phyloP scores from a whole-genome alignment of 23 red algal genomes.

The Pyropia yezoensis region DNA sequence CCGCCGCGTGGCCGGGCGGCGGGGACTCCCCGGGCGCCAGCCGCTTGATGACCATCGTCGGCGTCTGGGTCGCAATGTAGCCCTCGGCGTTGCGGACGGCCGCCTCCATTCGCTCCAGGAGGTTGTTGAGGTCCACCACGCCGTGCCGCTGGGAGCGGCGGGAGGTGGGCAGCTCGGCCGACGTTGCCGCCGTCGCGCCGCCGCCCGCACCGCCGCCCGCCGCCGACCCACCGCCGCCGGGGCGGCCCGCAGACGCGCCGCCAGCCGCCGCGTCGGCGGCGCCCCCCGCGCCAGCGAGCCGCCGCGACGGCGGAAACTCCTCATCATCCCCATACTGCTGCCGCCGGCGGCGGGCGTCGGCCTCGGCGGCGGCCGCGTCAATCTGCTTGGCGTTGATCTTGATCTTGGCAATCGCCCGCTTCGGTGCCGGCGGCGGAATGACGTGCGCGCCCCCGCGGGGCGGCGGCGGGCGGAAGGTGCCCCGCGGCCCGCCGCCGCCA shows the following conservation, averaged over 20 bases:
- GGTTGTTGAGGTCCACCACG: slow-evolving; percentile 45
- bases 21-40: slow-evolving; percentile 40
- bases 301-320: slow-evolving; percentile 11
- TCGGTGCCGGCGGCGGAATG: slow-evolving; percentile 3
- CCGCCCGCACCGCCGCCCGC: neutral
- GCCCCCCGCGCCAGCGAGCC: no score
- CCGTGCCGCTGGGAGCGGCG: slow-evolving; percentile 41
- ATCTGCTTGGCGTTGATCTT: slow-evolving; percentile 64
- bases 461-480: neutral
- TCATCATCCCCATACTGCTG: slow-evolving; percentile 67
- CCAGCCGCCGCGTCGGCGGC: neutral
- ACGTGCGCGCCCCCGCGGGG: no score
- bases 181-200: neutral
- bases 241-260: neutral
- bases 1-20: slow-evolving; percentile 22
- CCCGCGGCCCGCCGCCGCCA: no score
- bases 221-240: no score
- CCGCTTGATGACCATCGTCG: slow-evolving; percentile 22
- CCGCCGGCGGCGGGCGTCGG: slow-evolving; percentile 39
- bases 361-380: slow-evolving; percentile 25
- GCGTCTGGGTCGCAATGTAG: slow-evolving; percentile 29
- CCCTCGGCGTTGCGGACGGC: slow-evolving; percentile 43
- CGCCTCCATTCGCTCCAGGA: slow-evolving; percentile 47
- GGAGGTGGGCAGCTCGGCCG: slow-evolving; percentile 1
- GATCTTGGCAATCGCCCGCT: slow-evolving; percentile 54